Evolutionary conservation across 805 yeast genomes (phyloP), one percentile per base, ranked within the genome.

Genomic region (Saturnispora sekii): DNA sequence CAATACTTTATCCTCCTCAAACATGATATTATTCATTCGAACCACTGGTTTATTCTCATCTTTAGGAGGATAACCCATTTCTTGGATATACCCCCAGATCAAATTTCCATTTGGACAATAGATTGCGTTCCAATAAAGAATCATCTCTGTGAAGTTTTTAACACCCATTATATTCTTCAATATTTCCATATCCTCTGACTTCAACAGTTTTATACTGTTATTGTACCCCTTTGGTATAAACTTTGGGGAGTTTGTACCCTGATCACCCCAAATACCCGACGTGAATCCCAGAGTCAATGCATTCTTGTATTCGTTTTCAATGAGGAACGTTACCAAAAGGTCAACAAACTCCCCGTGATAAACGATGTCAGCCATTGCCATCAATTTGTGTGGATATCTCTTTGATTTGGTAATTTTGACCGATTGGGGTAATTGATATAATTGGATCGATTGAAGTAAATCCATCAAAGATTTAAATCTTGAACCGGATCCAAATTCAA

Each of bases 261-360:
- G 54, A 2, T 52, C 47, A 1, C 69, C 70, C 38, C 66, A 59
- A 4, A 38, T 15, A 16, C 42, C 42, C 21, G 41, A 32, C 3
- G 52, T 52, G 48, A 73, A 74, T 0, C 82, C 84, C 38, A 55
- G 52, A 0, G 63, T 49, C 5, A 79, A 41, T 0, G 64, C 63
- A 54, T 76, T 75, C 3, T 56, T 46, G 2, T 57, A 51, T 16
- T 61, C 59, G 10, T 56, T 51, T 2, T 50, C 46, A 1, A 64
- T 38, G 32, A 74, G 49, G 43, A 57, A 57, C 2, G 49, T 48
- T 1, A 75, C 53, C n/a, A 76, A 49, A 7, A 54, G 44, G 48
- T 76, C 78, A 3, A 79, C 53, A 3, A 70, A 54, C 17, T 67
- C 69, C 10, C 55, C 46, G 54, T 67, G 63, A 14, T 46, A 48